Evolutionary conservation across 352 stramenopile genomes (phyloP).

Genomic region (Achlya hypogyna): DNA sequence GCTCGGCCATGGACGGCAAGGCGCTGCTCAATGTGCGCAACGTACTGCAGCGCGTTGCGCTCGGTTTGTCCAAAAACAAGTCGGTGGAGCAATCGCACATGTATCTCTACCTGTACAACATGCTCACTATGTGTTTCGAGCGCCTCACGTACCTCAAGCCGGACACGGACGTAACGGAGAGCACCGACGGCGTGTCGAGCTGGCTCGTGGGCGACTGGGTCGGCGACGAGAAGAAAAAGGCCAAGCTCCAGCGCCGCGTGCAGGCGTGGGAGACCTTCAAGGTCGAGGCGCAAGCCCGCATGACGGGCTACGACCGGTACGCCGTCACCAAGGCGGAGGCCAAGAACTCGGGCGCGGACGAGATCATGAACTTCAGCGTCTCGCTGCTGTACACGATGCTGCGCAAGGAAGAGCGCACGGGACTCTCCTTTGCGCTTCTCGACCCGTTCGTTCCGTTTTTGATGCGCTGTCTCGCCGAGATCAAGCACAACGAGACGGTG

Average conservation of each 20-base stretch:
- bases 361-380: constrained; percentile 79
- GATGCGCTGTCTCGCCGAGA: constrained; percentile 85
- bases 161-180: not conserved
- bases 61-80: constrained; percentile 75
- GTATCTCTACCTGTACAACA: constrained; percentile 78
- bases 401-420: constrained; percentile 25
- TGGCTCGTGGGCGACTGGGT: constrained; percentile 47
- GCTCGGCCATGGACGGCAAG: constrained; percentile 45
- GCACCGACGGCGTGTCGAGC: constrained; percentile 24
- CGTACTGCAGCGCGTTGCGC: constrained; percentile 64
- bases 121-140: constrained; percentile 68
- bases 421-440: constrained; percentile 39
- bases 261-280: constrained; percentile 39
- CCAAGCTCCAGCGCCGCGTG: constrained; percentile 28
- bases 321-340: constrained; percentile 39
- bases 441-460: constrained; percentile 90
- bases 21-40: constrained; percentile 50
- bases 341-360: constrained; percentile 38
- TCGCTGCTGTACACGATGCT: constrained; percentile 74
- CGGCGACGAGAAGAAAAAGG: constrained; percentile 57
- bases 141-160: constrained; percentile 23
- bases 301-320: constrained; percentile 76
- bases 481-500: constrained; percentile 86
- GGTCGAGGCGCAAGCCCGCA: constrained; percentile 53
- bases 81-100: constrained; percentile 78